Evolutionary conservation across 176 grass and related monocot genomes (phyloP).

Genomic region (Bolboschoenus planiculmis): DNA sequence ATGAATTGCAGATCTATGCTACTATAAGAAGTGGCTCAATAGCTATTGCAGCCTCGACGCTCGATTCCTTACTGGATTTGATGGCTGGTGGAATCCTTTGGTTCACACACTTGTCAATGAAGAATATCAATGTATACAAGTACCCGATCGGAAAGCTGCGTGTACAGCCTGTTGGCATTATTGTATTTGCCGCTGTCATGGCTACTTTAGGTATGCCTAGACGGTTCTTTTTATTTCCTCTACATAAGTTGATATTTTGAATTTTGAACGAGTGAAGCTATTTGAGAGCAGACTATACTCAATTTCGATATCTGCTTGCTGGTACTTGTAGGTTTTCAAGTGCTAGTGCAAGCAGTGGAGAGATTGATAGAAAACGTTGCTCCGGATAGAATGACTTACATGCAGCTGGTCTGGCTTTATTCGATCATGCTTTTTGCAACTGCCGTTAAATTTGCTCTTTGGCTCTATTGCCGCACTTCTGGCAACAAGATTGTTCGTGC

Average conservation of each 20-base stretch:
- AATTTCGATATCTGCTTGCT: constrained; percentile 3
- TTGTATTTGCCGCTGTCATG: constrained; percentile 88
- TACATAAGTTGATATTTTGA: background rate
- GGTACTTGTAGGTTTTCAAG: constrained; percentile 62
- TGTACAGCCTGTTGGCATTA: constrained; percentile 87
- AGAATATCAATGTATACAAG: constrained; percentile 77
- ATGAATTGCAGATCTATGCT: constrained; percentile 56
- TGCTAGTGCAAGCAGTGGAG: constrained; percentile 80
- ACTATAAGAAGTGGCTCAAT: constrained; percentile 91
- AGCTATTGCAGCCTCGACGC: constrained; percentile 90
- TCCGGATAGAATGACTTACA: constrained; percentile 48
- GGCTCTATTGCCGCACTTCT: constrained; percentile 81
- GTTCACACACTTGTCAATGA: constrained; percentile 98
- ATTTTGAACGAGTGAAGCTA: background rate
- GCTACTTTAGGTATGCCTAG: constrained; percentile 76
- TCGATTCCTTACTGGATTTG: constrained; percentile 87
- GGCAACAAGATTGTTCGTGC: constrained; percentile 83
- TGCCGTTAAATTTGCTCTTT: constrained; percentile 74
- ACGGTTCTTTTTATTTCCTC: background rate
- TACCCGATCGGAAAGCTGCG: constrained; percentile 93
- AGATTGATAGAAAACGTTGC: constrained; percentile 51
- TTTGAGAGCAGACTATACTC: background rate
- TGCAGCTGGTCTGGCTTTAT: constrained; percentile 74
- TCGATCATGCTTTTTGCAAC: constrained; percentile 96
- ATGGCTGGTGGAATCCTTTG: constrained; percentile 96